These are phyloP conservation scores for Beauveria sp. DNA, from an alignment of 2,329 filamentous ascomycete species.

Conservation along the genomic window DNA sequence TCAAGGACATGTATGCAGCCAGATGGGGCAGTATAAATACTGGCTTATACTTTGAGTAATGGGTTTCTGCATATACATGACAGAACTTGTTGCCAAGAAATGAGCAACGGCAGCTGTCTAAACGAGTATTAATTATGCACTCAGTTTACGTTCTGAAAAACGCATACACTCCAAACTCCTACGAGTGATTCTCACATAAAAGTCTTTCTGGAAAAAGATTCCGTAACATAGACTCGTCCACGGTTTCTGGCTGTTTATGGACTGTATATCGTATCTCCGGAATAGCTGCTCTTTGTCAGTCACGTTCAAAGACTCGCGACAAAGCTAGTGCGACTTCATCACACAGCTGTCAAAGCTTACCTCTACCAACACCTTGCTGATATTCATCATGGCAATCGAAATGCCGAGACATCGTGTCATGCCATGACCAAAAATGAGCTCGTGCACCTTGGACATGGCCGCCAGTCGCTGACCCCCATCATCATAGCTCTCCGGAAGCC, in stretches of 20 bases:
- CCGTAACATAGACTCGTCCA: background rate
- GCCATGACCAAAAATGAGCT: background rate
- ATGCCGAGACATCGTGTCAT: background rate
- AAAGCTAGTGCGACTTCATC: background rate
- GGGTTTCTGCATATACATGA: too few species aligned
- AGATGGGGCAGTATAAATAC: background rate
- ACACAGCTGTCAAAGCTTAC: background rate
- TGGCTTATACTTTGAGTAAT: conserved; percentile 33
- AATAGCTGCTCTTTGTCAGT: background rate
- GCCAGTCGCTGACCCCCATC: background rate
- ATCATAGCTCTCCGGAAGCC: background rate
- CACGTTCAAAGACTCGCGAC: background rate
- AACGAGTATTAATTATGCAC: background rate
- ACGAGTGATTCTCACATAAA: conserved; percentile 26
- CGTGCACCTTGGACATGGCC: background rate
- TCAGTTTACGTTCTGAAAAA: background rate
- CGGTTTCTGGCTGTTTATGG: background rate
- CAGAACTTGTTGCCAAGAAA: background rate
- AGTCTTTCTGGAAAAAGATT: background rate
- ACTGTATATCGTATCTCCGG: background rate
- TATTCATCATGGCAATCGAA: background rate
- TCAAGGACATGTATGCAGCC: conserved; percentile 1
- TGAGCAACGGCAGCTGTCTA: background rate
- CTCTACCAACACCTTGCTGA: conserved; percentile 3
- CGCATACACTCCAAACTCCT: background rate